Conservation (phyloP, 176 grass and related monocot species). For the Puya raimondii region DNA sequence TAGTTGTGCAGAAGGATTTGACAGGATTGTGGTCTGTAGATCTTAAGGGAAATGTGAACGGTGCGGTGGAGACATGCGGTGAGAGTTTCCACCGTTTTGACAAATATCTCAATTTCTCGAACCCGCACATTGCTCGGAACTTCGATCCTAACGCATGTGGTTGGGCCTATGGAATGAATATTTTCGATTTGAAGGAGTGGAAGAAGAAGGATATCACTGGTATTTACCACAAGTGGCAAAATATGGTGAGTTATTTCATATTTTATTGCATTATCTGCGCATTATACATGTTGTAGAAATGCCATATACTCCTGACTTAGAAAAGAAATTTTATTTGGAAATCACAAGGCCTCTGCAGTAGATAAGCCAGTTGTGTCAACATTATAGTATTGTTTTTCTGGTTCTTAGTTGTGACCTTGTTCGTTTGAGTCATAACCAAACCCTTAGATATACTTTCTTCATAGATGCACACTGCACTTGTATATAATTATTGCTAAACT, state of each 20-base stretch:
- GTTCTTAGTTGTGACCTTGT: too few species aligned
- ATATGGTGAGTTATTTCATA: slow-evolving; percentile 31
- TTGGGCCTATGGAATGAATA: slow-evolving; percentile 99
- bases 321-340: not conserved
- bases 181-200: slow-evolving; percentile 93
- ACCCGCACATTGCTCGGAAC: slow-evolving; percentile 92
- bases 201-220: slow-evolving; percentile 98
- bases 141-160: slow-evolving; percentile 95
- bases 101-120: slow-evolving; percentile 99
- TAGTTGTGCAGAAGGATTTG: slow-evolving; percentile 99
- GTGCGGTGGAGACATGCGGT: slow-evolving; percentile 88
- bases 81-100: slow-evolving; percentile 98
- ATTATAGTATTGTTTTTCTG: too few species aligned
- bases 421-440: too few species aligned
- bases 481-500: too few species aligned
- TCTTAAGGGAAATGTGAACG: slow-evolving; percentile 93
- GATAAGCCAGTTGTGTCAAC: too few species aligned
- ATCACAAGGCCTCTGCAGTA: not conserved
- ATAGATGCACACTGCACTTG: too few species aligned
- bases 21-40: slow-evolving; percentile 94
- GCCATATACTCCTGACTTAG: slow-evolving; percentile 1
- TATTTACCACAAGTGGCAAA: slow-evolving; percentile 99
- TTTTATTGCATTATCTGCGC: not conserved
- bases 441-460: too few species aligned
- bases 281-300: not conserved